These are phyloP conservation scores for Pseudozyma thailandica DNA, from an alignment of 1,284 basidiomycete species.

Conservation along the genomic window DNA sequence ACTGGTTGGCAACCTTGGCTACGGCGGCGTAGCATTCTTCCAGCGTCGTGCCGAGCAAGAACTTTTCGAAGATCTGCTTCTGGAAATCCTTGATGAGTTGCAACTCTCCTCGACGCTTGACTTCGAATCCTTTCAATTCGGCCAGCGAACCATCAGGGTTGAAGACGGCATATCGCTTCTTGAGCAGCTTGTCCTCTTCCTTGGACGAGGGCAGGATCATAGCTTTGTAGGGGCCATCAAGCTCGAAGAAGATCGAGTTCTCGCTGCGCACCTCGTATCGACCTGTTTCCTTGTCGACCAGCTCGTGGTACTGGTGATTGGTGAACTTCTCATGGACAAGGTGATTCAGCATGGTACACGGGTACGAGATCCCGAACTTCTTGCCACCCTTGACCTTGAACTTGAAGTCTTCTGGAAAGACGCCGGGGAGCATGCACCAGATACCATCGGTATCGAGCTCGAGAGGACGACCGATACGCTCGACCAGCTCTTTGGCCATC, in stretches of 20 bases:
- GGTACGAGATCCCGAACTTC: constrained; percentile 90
- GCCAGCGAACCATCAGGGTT: constrained; percentile 96
- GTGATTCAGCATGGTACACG: constrained; percentile 99
- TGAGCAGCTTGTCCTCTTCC: constrained; percentile 97
- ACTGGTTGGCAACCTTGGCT: constrained; percentile 92
- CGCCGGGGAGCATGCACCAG: constrained; percentile 99
- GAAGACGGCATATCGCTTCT: constrained; percentile 99
- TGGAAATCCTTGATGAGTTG: constrained; percentile 99
- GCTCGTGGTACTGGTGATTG: constrained; percentile 96
- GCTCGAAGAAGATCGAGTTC: constrained; percentile 99
- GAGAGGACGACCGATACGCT: constrained; percentile 94
- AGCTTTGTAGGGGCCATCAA: constrained; percentile 97
- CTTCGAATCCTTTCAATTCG: constrained; percentile 98
- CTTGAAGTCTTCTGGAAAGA: constrained; percentile 97
- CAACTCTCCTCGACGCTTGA: constrained; percentile 96
- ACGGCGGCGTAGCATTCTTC: constrained; percentile 96
- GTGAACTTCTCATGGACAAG: constrained; percentile 95
- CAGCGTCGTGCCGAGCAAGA: constrained; percentile 88
- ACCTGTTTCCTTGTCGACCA: constrained; percentile 81
- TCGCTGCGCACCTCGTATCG: constrained; percentile 89
- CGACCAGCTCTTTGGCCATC: constrained; percentile 95
- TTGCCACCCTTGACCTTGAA: constrained; percentile 92
- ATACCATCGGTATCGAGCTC: constrained; percentile 99
- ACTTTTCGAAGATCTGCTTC: constrained; percentile 97
- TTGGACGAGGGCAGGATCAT: constrained; percentile 99